phyloP scores from a whole-genome alignment of 225 moss, liverwort and hornwort species.

The Neckera pumila region DNA sequence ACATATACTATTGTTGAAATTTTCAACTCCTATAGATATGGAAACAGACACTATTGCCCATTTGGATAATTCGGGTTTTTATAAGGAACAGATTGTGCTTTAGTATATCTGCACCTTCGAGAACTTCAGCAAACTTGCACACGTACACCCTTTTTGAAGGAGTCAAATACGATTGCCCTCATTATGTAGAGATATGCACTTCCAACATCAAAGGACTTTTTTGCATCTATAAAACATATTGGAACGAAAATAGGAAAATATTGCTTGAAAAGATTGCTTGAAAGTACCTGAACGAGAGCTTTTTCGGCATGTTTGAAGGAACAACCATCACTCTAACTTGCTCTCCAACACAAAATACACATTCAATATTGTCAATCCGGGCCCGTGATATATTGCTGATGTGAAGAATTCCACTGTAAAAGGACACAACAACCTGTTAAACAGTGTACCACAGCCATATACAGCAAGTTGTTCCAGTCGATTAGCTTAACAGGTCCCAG shows the following conservation, averaged over 20 bases:
- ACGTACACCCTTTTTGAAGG: not conserved
- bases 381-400: conserved; percentile 55
- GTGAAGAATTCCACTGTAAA: conserved; percentile 41
- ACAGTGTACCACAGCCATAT: not conserved
- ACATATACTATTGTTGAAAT: not conserved
- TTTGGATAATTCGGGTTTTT: not conserved
- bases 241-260: not conserved
- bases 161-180: not conserved
- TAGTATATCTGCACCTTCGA: not conserved
- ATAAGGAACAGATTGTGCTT: not conserved
- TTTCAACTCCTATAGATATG: not conserved
- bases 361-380: conserved; percentile 31
- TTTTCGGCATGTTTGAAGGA: conserved; percentile 35
- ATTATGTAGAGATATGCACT: not conserved
- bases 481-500: not conserved
- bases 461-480: not conserved
- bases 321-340: conserved; percentile 54
- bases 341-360: conserved; percentile 44
- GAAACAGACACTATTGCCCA: not conserved
- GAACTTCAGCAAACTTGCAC: not conserved
- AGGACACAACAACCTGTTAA: not conserved
- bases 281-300: conserved; percentile 55
- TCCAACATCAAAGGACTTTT: not conserved
- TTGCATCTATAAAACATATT: not conserved
- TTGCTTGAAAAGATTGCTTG: not conserved